A percentile compares a stretch with the other conserved stretches of the same genome.
phyloP scores from a whole-genome alignment of 2,329 filamentous ascomycete species.

The Pestalotiopsis sp. region DNA sequence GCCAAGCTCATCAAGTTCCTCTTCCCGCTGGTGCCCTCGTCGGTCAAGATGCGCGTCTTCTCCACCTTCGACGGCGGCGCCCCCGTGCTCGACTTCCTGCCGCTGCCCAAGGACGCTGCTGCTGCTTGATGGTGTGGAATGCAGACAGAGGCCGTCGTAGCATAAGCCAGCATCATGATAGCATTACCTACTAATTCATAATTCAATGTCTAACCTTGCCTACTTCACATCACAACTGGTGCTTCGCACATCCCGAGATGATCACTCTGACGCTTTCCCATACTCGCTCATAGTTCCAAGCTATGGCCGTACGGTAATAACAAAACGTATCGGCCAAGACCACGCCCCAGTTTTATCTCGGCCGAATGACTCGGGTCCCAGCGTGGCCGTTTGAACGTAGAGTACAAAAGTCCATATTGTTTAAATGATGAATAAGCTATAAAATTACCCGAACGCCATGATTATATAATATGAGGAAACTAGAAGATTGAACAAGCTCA shows the following conservation, averaged over 20 bases:
- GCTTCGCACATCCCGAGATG: neutral
- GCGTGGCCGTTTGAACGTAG: neutral
- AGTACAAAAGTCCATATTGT: neutral
- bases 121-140: neutral
- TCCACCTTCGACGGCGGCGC: conserved; percentile 3
- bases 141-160: no score
- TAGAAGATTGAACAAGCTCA: no score
- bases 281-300: neutral
- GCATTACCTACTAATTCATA: neutral
- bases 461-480: no score
- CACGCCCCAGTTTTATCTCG: neutral
- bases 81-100: conserved; percentile 4
- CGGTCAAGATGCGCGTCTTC: conserved; percentile 10
- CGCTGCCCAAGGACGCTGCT: neutral
- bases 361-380: neutral
- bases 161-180: no score
- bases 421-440: no score
- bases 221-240: neutral
- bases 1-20: conserved; percentile 1
- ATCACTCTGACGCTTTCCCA: neutral
- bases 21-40: neutral
- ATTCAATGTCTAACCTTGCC: neutral
- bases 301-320: neutral
- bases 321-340: neutral
- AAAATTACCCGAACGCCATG: no score